Conservation (phyloP, 2,329 filamentous ascomycete genomes). For the Aureobasidium mangrovei region DNA sequence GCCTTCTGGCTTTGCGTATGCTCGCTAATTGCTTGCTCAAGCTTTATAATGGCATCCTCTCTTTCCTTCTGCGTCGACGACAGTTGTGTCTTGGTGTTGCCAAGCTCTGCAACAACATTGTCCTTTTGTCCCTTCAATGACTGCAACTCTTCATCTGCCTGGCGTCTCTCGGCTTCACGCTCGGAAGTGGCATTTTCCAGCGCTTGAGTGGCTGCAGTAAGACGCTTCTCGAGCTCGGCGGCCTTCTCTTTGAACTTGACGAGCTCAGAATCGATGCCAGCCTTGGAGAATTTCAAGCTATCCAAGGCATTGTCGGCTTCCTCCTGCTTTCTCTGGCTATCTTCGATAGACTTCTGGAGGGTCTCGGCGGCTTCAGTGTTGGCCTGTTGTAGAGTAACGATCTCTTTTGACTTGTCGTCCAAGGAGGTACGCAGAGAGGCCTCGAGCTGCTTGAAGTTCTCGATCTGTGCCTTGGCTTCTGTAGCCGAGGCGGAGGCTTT, state of each 20-base stretch:
- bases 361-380: slow-evolving; percentile 10
- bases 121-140: slow-evolving; percentile 1
- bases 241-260: slow-evolving; percentile 11
- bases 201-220: slow-evolving; percentile 15
- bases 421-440: not conserved
- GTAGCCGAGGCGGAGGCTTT: not conserved
- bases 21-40: not conserved
- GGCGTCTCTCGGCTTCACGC: slow-evolving; percentile 2
- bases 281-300: slow-evolving; percentile 6
- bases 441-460: slow-evolving; percentile 4
- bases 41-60: not conserved
- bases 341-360: not conserved
- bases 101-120: slow-evolving; percentile 6
- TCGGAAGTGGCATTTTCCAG: slow-evolving; percentile 1
- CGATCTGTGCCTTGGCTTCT: slow-evolving; percentile 8
- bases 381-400: not conserved
- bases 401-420: not conserved
- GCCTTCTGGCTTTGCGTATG: slow-evolving; percentile 11
- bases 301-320: slow-evolving; percentile 6
- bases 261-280: slow-evolving; percentile 1
- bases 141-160: slow-evolving; percentile 11
- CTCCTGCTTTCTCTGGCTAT: slow-evolving; percentile 4
- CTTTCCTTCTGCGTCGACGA: slow-evolving; percentile 13
- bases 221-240: slow-evolving; percentile 15
- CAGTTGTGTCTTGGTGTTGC: slow-evolving; percentile 11